A percentile compares a stretch with the other conserved stretches of the same genome.
These are phyloP conservation scores for Arabidopsis lyrata DNA, from an alignment of 441 rosid genomes.

Conservation along the genomic window DNA sequence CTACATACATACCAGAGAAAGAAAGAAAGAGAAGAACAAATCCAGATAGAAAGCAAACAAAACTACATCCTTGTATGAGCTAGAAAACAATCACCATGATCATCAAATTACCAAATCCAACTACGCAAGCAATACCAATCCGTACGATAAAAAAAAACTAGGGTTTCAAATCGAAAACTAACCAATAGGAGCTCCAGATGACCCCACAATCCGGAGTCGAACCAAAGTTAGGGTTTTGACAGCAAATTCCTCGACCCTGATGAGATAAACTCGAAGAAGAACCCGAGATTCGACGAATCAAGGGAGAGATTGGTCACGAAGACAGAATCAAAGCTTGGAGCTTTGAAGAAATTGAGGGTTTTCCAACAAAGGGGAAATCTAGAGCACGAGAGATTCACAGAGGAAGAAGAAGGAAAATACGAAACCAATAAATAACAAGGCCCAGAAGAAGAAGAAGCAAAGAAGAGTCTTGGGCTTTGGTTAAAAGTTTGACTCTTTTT, in stretches of 20 bases:
- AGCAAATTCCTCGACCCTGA: slow-evolving; percentile 50
- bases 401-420: background rate
- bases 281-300: slow-evolving; percentile 33
- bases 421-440: slow-evolving; percentile 5
- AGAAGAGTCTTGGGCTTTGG: slow-evolving; percentile 38
- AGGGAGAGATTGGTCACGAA: slow-evolving; percentile 4
- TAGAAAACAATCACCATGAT: slow-evolving; percentile 26
- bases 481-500: slow-evolving; percentile 54
- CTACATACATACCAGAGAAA: slow-evolving; percentile 27
- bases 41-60: slow-evolving; percentile 32
- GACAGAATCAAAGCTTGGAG: slow-evolving; percentile 37
- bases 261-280: slow-evolving; percentile 6
- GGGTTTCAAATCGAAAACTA: slow-evolving; percentile 52
- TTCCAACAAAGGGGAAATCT: slow-evolving; percentile 24
- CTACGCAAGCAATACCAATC: slow-evolving; percentile 15
- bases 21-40: slow-evolving; percentile 25
- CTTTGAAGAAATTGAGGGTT: slow-evolving; percentile 46
- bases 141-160: slow-evolving; percentile 43
- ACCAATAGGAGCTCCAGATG: slow-evolving; percentile 42
- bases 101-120: slow-evolving; percentile 33
- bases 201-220: slow-evolving; percentile 37
- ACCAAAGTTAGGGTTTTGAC: slow-evolving; percentile 64
- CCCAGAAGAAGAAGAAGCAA: slow-evolving; percentile 36
- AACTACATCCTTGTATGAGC: slow-evolving; percentile 34
- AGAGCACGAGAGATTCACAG: slow-evolving; percentile 30